A percentile compares a stretch with the other conserved stretches of the same genome.
Conservation (phyloP, 805 yeast species). For the Lachancea fermentati region DNA sequence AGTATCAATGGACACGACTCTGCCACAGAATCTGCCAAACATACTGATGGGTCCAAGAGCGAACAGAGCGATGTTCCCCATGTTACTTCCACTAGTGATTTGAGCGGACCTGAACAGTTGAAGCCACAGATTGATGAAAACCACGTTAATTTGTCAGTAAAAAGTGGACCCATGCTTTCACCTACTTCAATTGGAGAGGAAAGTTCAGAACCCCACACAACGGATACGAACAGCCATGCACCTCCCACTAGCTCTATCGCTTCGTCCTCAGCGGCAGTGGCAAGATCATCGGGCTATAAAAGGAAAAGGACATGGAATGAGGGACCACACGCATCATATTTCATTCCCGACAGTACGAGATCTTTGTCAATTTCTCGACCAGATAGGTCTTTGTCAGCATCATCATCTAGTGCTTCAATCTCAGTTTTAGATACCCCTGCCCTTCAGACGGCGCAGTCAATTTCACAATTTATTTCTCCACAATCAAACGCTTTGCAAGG, state of each 20-base stretch:
- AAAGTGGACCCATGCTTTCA: constrained; percentile 39
- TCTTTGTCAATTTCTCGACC: constrained; percentile 8
- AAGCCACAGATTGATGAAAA: constrained; percentile 2
- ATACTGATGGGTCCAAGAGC: constrained; percentile 7
- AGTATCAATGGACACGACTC: constrained; percentile 18
- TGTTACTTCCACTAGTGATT: constrained; percentile 9
- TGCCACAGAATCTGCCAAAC: constrained; percentile 12
- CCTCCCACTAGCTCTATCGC: constrained; percentile 1
- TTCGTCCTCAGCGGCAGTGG: constrained; percentile 13
- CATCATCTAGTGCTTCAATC: constrained; percentile 11
- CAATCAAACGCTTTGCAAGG: constrained; percentile 11
- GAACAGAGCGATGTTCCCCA: constrained; percentile 8
- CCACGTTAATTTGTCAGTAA: constrained; percentile 5
- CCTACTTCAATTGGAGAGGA: constrained; percentile 61
- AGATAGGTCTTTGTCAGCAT: constrained; percentile 14
- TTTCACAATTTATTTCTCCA: constrained; percentile 4
- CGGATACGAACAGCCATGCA: constrained; percentile 4
- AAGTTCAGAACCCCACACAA: constrained; percentile 43
- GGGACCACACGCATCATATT: background rate
- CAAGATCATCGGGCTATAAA: constrained; percentile 16
- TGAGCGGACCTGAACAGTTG: constrained; percentile 8
- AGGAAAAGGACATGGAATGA: constrained; percentile 16
- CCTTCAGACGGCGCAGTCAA: constrained; percentile 6
- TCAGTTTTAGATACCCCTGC: constrained; percentile 5
- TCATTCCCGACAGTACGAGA: constrained; percentile 1